Conservation (phyloP, 192 early-diverging fungal species). For the Coemansia sp. region DNA sequence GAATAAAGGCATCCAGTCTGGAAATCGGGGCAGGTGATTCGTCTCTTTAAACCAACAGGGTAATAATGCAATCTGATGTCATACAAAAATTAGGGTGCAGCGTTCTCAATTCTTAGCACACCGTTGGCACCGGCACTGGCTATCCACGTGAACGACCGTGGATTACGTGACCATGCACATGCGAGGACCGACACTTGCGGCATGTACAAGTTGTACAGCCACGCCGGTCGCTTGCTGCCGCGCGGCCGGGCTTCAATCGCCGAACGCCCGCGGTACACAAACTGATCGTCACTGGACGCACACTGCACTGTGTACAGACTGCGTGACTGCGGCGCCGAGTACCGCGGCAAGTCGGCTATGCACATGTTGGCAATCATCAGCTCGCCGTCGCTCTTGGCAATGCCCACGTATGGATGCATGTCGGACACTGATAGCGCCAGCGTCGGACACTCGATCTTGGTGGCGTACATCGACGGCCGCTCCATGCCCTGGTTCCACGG, state of each 20-base stretch:
- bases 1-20: background rate
- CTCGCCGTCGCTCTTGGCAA: constrained; percentile 15
- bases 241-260: background rate
- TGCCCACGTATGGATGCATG: constrained; percentile 26
- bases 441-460: background rate
- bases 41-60: background rate
- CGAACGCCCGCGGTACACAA: background rate
- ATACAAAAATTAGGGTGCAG: constrained; percentile 6
- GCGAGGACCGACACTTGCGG: constrained; percentile 28
- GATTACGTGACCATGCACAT: constrained; percentile 42
- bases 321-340: constrained; percentile 9
- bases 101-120: constrained; percentile 32
- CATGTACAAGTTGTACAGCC: constrained; percentile 9
- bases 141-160: constrained; percentile 26
- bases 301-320: constrained; percentile 13
- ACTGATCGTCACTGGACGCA: background rate
- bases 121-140: constrained; percentile 30
- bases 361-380: constrained; percentile 17
- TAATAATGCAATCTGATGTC: no score
- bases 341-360: background rate
- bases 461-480: background rate
- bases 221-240: background rate
- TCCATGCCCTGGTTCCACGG: constrained; percentile 10
- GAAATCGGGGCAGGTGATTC: background rate
- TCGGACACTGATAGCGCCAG: constrained; percentile 12